Percentiles rank a stretch among this genome's conserved stretches.
Conservation (phyloP, 1,284 basidiomycete genomes). For the Omphalotus olearius region DNA sequence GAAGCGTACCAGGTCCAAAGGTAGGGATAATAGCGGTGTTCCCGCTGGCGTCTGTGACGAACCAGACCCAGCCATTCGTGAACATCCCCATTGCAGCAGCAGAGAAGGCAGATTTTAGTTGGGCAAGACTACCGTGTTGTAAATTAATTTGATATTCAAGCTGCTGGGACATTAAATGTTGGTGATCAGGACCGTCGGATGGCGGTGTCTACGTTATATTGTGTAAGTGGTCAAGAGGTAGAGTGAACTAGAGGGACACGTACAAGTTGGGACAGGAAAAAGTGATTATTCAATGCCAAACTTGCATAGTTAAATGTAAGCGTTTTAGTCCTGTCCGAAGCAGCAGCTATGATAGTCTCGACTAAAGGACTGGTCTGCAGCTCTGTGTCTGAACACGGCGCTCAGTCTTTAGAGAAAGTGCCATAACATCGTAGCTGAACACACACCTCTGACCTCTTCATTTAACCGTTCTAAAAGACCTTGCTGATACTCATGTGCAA, state of each 20-base stretch:
- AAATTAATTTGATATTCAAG: slow-evolving; percentile 41
- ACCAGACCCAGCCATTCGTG: slow-evolving; percentile 86
- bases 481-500: slow-evolving; percentile 79
- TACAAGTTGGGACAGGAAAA: slow-evolving; percentile 87
- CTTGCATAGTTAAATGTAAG: slow-evolving; percentile 91
- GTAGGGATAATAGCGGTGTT: slow-evolving; percentile 77
- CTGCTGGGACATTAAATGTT: slow-evolving; percentile 29
- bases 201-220: slow-evolving; percentile 42
- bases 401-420: neutral
- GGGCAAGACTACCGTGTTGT: slow-evolving; percentile 61
- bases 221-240: slow-evolving; percentile 8
- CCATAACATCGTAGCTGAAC: neutral
- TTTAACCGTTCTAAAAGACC: slow-evolving; percentile 75
- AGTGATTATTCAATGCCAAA: slow-evolving; percentile 92
- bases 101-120: slow-evolving; percentile 75
- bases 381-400: slow-evolving; percentile 44
- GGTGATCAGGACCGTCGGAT: slow-evolving; percentile 21
- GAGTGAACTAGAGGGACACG: slow-evolving; percentile 27
- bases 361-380: slow-evolving; percentile 59
- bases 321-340: slow-evolving; percentile 56
- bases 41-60: slow-evolving; percentile 67
- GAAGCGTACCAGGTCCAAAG: slow-evolving; percentile 86
- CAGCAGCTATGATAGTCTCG: slow-evolving; percentile 74
- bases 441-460: slow-evolving; percentile 67
- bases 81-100: slow-evolving; percentile 77